These are phyloP conservation scores for Scheffersomyces ergatensis DNA, from an alignment of 805 yeast species.

Conservation along the genomic window DNA sequence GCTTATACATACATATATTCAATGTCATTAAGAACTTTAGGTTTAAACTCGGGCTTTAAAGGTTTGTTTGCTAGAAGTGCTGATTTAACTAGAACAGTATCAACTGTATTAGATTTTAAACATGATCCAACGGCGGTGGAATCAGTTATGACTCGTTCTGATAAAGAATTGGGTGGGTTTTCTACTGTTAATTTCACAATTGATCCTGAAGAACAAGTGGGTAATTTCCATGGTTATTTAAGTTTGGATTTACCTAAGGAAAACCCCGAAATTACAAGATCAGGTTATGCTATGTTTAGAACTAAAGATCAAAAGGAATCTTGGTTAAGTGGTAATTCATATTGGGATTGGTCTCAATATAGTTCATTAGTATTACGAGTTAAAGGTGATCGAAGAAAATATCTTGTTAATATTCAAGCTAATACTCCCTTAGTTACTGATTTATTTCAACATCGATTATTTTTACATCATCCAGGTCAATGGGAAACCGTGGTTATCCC, in stretches of 20 bases:
- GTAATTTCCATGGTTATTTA: conserved; percentile 55
- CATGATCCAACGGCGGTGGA: conserved; percentile 38
- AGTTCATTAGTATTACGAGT: conserved; percentile 66
- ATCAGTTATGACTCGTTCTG: conserved; percentile 60
- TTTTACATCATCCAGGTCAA: conserved; percentile 64
- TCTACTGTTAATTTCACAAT: conserved; percentile 58
- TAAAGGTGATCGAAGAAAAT: conserved; percentile 71
- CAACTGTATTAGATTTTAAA: conserved; percentile 57
- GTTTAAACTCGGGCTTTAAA: conserved; percentile 33
- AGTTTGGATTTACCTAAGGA: conserved; percentile 63
- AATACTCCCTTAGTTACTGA: conserved; percentile 77
- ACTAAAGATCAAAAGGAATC: conserved; percentile 60
- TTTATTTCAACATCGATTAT: conserved; percentile 77
- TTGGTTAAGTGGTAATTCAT: conserved; percentile 47
- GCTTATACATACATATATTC: too few relatives aligned
- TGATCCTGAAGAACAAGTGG: conserved; percentile 30
- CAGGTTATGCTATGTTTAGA: conserved; percentile 84
- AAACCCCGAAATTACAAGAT: conserved; percentile 59
- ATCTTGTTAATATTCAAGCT: conserved; percentile 77
- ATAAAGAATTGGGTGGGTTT: conserved; percentile 75
- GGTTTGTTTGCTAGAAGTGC: conserved; percentile 33
- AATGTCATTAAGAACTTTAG: conserved; percentile 43
- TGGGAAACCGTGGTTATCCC: conserved; percentile 87
- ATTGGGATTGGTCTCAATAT: conserved; percentile 70
- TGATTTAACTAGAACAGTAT: conserved; percentile 25